phyloP scores from a whole-genome alignment of 352 stramenopile genomes.

The Globisporangium nagaii region DNA sequence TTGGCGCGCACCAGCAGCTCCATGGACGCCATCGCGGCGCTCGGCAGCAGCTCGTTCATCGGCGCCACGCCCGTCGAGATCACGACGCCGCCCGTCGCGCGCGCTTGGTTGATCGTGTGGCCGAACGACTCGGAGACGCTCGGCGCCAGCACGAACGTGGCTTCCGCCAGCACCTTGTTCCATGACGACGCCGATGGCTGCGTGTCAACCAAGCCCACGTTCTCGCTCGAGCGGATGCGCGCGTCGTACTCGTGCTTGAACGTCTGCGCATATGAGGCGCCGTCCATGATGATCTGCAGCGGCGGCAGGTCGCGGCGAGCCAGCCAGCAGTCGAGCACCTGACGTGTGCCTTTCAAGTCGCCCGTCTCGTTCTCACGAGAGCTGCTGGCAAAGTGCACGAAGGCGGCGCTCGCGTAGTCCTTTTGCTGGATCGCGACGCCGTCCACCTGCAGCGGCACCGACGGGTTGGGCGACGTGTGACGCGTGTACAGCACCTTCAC shows the following conservation, averaged over 20 bases:
- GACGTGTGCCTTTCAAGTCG: slow-evolving; percentile 35
- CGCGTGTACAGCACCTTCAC: slow-evolving; percentile 47
- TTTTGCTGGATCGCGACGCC: slow-evolving; percentile 17
- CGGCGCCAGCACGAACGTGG: slow-evolving; percentile 45
- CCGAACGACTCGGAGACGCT: slow-evolving; percentile 56
- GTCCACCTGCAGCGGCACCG: slow-evolving; percentile 13
- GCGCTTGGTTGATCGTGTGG: slow-evolving; percentile 62
- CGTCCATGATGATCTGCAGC: slow-evolving; percentile 31
- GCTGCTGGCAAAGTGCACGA: slow-evolving; percentile 51
- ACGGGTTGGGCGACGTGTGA: slow-evolving; percentile 37
- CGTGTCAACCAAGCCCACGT: slow-evolving; percentile 25
- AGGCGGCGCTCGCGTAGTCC: slow-evolving; percentile 32
- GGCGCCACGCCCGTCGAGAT: slow-evolving; percentile 44
- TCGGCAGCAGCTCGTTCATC: slow-evolving; percentile 58
- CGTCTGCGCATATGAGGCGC: slow-evolving; percentile 7
- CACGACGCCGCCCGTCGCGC: slow-evolving; percentile 35
- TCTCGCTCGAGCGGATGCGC: slow-evolving; percentile 15
- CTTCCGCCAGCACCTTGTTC: slow-evolving; percentile 31
- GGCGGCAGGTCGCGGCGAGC: slow-evolving; percentile 29
- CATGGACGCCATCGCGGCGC: not conserved
- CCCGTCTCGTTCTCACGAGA: no score
- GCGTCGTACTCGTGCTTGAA: slow-evolving; percentile 18
- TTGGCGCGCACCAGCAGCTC: not conserved
- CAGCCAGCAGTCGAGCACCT: slow-evolving; percentile 54
- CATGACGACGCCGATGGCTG: slow-evolving; percentile 22